A percentile compares a stretch with the other conserved stretches of the same genome.
Conservation (phyloP, 176 grass and related monocot genomes). For the Bolboschoenus planiculmis region DNA sequence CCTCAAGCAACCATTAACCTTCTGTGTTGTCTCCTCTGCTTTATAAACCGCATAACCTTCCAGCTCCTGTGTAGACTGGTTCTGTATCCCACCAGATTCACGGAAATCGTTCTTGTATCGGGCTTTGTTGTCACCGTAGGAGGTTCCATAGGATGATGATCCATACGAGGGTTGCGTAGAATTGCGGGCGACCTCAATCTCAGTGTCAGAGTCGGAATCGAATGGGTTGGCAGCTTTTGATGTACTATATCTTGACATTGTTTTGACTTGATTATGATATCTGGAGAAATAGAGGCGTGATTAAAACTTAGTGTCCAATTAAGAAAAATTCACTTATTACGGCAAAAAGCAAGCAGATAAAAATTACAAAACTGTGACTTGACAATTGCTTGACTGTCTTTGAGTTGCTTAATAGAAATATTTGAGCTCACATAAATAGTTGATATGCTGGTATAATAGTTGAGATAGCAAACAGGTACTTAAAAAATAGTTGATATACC, state of each 20-base stretch:
- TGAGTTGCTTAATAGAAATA: not conserved
- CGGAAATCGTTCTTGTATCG: constrained; percentile 71
- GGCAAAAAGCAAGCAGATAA: not conserved
- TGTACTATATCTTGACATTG: constrained; percentile 15
- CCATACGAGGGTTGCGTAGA: not conserved
- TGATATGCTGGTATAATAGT: not conserved
- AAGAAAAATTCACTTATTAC: no score
- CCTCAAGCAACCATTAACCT: constrained; percentile 43
- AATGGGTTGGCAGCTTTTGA: constrained; percentile 33
- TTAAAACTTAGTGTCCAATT: not conserved
- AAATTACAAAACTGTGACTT: not conserved
- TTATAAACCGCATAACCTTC: constrained; percentile 69
- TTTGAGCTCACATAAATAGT: not conserved
- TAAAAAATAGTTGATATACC: not conserved
- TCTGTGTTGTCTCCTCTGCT: constrained; percentile 67
- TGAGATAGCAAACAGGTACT: no score
- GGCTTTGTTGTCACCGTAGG: constrained; percentile 7
- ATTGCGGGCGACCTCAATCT: not conserved
- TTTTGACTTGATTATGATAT: not conserved
- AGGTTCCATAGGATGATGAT: constrained; percentile 37
- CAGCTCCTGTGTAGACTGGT: constrained; percentile 65
- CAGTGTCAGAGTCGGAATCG: constrained; percentile 46
- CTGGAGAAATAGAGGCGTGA: not conserved
- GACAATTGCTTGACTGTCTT: not conserved
- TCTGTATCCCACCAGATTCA: constrained; percentile 54